These are phyloP conservation scores for Kwoniella heveanensis DNA, from an alignment of 768 basidiomycete species.

Conservation along the genomic window DNA sequence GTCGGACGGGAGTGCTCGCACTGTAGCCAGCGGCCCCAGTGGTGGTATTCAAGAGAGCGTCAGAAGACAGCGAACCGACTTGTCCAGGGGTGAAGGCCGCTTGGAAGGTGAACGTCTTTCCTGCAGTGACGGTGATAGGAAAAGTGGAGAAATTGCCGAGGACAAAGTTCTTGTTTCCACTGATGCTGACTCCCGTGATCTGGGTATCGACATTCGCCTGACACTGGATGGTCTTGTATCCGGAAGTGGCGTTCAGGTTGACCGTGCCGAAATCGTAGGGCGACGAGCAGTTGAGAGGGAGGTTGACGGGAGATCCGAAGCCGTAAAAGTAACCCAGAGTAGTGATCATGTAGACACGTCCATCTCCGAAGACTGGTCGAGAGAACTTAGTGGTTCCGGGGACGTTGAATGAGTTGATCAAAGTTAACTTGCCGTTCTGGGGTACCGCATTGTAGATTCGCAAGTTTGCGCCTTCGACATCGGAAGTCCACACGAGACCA, in stretches of 20 bases:
- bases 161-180: conserved; percentile 25
- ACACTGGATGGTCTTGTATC: conserved; percentile 15
- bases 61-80: conserved; percentile 17
- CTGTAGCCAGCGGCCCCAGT: conserved; percentile 6
- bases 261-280: conserved; percentile 22
- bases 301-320: conserved; percentile 24
- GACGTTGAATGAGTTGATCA: conserved; percentile 22
- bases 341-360: conserved; percentile 20
- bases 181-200: conserved; percentile 16
- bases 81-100: conserved; percentile 20
- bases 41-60: conserved; percentile 20
- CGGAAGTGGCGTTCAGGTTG: conserved; percentile 15
- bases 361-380: conserved; percentile 22
- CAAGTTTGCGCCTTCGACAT: conserved; percentile 17
- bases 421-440: conserved; percentile 13
- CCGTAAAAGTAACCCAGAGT: conserved; percentile 17
- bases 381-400: conserved; percentile 22
- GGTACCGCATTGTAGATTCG: conserved; percentile 24
- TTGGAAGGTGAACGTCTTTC: conserved; percentile 22
- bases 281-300: conserved; percentile 19
- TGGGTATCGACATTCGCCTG: conserved; percentile 12
- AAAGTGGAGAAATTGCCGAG: conserved; percentile 15
- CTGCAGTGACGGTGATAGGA: conserved; percentile 5
- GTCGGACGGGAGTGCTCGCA: conserved; percentile 12
- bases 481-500: conserved; percentile 19